Conservation (phyloP, 495 filamentous ascomycete species). For the Delitschia confertaspora region DNA sequence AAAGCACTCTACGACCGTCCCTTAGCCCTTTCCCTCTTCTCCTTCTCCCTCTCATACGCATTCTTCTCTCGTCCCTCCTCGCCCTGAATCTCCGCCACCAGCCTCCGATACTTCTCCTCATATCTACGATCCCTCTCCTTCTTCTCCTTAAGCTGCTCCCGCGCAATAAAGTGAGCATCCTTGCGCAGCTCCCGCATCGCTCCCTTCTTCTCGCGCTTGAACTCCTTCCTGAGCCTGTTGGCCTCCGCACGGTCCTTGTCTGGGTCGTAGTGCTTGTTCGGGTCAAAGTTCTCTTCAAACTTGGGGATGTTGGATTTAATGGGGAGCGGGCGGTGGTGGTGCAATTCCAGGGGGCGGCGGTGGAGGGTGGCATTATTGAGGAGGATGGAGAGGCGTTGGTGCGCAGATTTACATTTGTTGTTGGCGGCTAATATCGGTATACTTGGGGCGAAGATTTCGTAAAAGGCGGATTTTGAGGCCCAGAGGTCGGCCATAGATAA, state of each 20-base stretch:
- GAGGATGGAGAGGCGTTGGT: conserved; percentile 32
- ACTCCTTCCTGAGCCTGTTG: conserved; percentile 72
- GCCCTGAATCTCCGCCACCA: conserved; percentile 90
- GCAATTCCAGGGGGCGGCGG: conserved; percentile 74
- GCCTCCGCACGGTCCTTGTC: conserved; percentile 76
- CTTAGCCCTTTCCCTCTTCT: conserved; percentile 51
- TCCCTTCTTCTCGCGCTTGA: conserved; percentile 92
- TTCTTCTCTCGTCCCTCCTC: conserved; percentile 83
- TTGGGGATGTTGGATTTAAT: conserved; percentile 87
- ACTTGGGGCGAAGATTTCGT: conserved; percentile 29
- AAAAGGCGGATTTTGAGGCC: conserved; percentile 29
- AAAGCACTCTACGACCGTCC: too few species aligned
- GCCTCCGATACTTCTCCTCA: conserved; percentile 85
- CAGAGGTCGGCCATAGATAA: conserved; percentile 28
- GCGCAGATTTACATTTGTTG: too few species aligned
- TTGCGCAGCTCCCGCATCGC: conserved; percentile 90
- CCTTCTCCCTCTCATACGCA: conserved; percentile 79
- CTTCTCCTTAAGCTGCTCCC: conserved; percentile 83
- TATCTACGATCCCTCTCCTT: conserved; percentile 76
- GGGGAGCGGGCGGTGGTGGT: conserved; percentile 79
- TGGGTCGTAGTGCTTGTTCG: conserved; percentile 90
- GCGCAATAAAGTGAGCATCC: conserved; percentile 82
- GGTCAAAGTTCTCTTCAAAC: conserved; percentile 94
- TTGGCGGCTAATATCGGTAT: conserved; percentile 5
- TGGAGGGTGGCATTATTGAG: conserved; percentile 49